Evolutionary conservation across 352 stramenopile genomes (phyloP).

Genomic region (Phytopythium sindhum): DNA sequence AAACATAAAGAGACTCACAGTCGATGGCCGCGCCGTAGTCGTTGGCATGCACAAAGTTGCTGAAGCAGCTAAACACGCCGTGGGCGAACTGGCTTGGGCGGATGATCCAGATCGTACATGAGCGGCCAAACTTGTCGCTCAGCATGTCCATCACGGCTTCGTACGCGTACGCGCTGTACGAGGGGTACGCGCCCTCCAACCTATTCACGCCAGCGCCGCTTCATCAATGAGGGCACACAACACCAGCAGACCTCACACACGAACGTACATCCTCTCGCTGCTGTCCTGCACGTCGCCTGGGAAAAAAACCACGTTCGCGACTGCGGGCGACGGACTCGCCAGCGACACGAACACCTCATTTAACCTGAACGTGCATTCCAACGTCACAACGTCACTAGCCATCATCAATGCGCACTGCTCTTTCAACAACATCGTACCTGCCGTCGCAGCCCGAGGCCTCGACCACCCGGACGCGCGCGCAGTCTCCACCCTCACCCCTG

Average conservation of each 20-base stretch:
- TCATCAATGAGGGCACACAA: background rate
- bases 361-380: constrained; percentile 21
- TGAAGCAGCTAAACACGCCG: constrained; percentile 54
- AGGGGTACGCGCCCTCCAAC: constrained; percentile 26
- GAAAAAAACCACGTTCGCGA: constrained; percentile 64
- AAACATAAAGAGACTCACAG: constrained; percentile 20
- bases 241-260: background rate
- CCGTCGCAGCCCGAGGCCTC: constrained; percentile 26
- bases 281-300: constrained; percentile 68
- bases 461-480: constrained; percentile 20
- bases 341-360: constrained; percentile 54
- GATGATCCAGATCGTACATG: constrained; percentile 61
- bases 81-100: constrained; percentile 37
- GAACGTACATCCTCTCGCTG: constrained; percentile 35
- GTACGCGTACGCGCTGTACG: constrained; percentile 58
- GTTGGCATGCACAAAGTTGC: constrained; percentile 58
- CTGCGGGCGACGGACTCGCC: constrained; percentile 13
- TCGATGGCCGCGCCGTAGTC: constrained; percentile 43
- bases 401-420: background rate
- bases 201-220: constrained; percentile 9
- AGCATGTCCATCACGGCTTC: constrained; percentile 40
- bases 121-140: constrained; percentile 45
- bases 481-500: constrained; percentile 4
- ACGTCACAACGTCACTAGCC: constrained; percentile 1
- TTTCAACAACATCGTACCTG: constrained; percentile 14